Percentiles rank a stretch among this genome's conserved stretches.
These are phyloP conservation scores for Chloris gayana DNA, from an alignment of 176 grass and related monocot species.

Conservation along the genomic window DNA sequence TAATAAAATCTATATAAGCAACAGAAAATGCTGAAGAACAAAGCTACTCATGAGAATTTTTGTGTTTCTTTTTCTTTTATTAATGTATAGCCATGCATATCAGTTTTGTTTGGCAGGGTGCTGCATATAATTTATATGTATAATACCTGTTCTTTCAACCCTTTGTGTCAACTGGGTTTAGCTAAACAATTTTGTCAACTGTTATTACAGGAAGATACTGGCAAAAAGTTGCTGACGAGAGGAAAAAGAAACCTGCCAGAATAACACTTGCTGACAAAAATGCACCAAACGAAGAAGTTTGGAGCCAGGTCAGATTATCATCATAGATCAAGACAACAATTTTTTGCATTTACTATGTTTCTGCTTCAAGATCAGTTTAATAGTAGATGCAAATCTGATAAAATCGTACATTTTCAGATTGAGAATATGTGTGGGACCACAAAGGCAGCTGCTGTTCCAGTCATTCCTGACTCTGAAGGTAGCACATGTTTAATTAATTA, in stretches of 20 bases:
- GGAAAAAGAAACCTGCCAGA: conserved; percentile 80
- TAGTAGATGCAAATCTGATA: conserved; percentile 27
- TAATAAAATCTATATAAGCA: too few relatives aligned
- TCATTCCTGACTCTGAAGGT: conserved; percentile 98
- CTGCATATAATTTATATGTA: neutral
- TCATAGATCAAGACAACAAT: neutral
- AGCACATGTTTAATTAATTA: conserved; percentile 25
- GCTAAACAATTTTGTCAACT: conserved; percentile 24
- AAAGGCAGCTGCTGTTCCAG: conserved; percentile 77
- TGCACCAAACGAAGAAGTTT: conserved; percentile 98
- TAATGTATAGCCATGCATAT: neutral
- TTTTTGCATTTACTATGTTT: conserved; percentile 5
- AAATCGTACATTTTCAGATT: conserved; percentile 64
- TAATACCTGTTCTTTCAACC: neutral
- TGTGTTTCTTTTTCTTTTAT: neutral
- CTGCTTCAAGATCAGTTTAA: conserved; percentile 12
- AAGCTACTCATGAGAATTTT: neutral
- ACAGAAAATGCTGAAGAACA: neutral
- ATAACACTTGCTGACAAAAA: conserved; percentile 99
- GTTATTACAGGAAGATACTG: conserved; percentile 83
- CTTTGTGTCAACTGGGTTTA: conserved; percentile 11
- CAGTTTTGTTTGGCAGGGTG: neutral
- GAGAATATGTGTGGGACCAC: conserved; percentile 82
- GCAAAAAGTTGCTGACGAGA: conserved; percentile 86
- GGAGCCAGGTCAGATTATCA: conserved; percentile 69